Base-by-base conservation (phyloP, 257 asterid genomes). In the Fraxinus americana region DNA sequence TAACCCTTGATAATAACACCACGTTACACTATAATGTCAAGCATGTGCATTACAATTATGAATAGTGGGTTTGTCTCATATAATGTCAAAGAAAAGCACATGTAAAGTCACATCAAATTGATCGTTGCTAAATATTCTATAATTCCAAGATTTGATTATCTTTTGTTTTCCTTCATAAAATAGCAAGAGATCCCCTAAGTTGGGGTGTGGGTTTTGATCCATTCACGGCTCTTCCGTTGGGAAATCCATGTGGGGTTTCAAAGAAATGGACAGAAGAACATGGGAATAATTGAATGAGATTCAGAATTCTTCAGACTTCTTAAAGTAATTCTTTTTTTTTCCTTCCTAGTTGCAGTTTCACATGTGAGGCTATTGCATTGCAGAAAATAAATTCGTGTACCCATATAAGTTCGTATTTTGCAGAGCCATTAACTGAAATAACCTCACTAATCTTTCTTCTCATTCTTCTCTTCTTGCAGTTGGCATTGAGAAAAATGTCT, bases 271-370 rank as follows among this genome's bases (percentile, higher is more conserved):
- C 43, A 78, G 80, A 61, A 83, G 89, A 89, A 87, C 91, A 70
- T 87, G 93, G 87, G 85, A 87, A 87, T 89, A 73, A 87, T 81
- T 89, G 87, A 79, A 71, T 81, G 73, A 76, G 72, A 76, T 59
- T 79, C 83, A 65, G 67, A 77, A 83, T 39, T 78, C 61, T 78
- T 63, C 73, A 29, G 80, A 41, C 67, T 77, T 77, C 7, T 27
- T 72, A 79, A 75, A 67, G 73, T 71, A 78, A 29, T 75, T 69
- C 4, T 61, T 50, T 52, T 13, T 67, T 75, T 71, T 48, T 39
- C 19, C 27, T 61, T 65, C 76, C 83, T 41, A 72, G 35, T 85
- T 59, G 82, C 81, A 52, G 52, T 34, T 23, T 82, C 81, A 83
- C 91, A 85, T 87, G 89, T 83, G 86, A 68, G 71, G 70, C 71